Evolutionary conservation across 129 eudicot genomes (phyloP).

Genomic region (Chrysanthemum makinoi): DNA sequence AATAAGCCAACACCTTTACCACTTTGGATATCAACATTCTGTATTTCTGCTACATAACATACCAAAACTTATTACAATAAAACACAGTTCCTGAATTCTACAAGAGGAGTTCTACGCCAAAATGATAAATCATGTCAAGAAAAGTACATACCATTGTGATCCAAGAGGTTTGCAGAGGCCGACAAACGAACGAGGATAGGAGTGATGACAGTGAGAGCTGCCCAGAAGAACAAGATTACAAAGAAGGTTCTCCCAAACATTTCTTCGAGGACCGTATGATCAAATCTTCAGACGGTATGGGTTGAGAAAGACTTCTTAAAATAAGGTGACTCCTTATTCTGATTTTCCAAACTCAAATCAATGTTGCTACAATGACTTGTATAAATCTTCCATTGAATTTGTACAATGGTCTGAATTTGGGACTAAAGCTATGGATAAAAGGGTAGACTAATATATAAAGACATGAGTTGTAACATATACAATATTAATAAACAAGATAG

Average conservation of each 20-base stretch:
- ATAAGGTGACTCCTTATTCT: background rate
- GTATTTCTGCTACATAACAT: slow-evolving; percentile 35
- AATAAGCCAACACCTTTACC: slow-evolving; percentile 23
- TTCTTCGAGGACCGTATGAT: slow-evolving; percentile 28
- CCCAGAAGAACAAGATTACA: slow-evolving; percentile 67
- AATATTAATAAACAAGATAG: slow-evolving; percentile 27
- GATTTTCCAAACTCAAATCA: too few species aligned
- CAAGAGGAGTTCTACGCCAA: background rate
- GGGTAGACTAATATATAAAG: slow-evolving; percentile 10
- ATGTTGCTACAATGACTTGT: too few species aligned
- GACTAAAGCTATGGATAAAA: too few species aligned
- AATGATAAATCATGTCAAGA: background rate
- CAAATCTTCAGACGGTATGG: slow-evolving; percentile 28
- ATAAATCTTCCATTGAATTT: too few species aligned
- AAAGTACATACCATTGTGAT: slow-evolving; percentile 33
- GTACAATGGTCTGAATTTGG: too few species aligned
- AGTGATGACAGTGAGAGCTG: slow-evolving; percentile 59
- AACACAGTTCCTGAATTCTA: background rate
- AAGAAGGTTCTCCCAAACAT: slow-evolving; percentile 60
- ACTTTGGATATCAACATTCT: slow-evolving; percentile 16
- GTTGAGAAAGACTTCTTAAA: slow-evolving; percentile 32
- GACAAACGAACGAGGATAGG: slow-evolving; percentile 67
- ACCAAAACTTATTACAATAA: slow-evolving; percentile 3
- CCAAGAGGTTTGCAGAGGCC: slow-evolving; percentile 45
- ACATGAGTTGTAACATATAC: slow-evolving; percentile 43